Conservation (phyloP, 2,329 filamentous ascomycete genomes). For the Hymenoscyphus linearis region DNA sequence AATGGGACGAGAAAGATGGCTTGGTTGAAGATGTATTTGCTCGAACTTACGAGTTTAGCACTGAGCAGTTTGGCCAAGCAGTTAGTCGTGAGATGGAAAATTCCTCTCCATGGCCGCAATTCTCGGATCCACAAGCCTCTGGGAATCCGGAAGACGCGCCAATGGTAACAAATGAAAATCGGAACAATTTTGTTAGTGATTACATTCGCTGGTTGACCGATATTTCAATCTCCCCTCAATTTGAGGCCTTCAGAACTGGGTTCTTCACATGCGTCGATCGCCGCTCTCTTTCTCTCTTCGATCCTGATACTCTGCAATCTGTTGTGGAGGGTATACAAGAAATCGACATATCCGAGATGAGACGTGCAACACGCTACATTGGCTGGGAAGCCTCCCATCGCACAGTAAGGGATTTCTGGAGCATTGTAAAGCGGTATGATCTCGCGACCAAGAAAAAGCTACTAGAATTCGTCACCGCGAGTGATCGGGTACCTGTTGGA, state of each 20-base stretch:
- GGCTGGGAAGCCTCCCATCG: slow-evolving; percentile 68
- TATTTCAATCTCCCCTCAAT: slow-evolving; percentile 71
- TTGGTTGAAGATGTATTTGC: slow-evolving; percentile 76
- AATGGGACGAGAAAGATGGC: slow-evolving; percentile 71
- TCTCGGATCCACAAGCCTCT: slow-evolving; percentile 33
- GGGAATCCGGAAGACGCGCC: slow-evolving; percentile 45
- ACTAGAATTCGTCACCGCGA: slow-evolving; percentile 92
- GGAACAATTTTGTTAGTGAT: slow-evolving; percentile 71
- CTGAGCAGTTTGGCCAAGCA: slow-evolving; percentile 51
- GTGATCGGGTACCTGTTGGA: slow-evolving; percentile 81
- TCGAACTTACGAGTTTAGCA: slow-evolving; percentile 81
- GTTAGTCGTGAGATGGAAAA: slow-evolving; percentile 51
- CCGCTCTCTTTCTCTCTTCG: slow-evolving; percentile 65
- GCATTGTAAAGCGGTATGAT: slow-evolving; percentile 63
- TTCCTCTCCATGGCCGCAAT: slow-evolving; percentile 48
- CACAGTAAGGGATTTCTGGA: slow-evolving; percentile 79
- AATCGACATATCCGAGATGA: slow-evolving; percentile 72
- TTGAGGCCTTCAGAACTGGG: slow-evolving; percentile 72
- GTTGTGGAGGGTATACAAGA: slow-evolving; percentile 79
- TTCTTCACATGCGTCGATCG: slow-evolving; percentile 71
- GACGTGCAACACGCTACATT: slow-evolving; percentile 69
- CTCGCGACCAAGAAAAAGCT: slow-evolving; percentile 68
- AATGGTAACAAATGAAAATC: slow-evolving; percentile 76
- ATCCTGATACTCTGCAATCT: slow-evolving; percentile 62
- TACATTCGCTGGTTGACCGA: slow-evolving; percentile 82